Percentiles rank a stretch among this genome's conserved stretches.
Conservation (phyloP, 1,139 yeast species). For the Taiozyma onychis region DNA sequence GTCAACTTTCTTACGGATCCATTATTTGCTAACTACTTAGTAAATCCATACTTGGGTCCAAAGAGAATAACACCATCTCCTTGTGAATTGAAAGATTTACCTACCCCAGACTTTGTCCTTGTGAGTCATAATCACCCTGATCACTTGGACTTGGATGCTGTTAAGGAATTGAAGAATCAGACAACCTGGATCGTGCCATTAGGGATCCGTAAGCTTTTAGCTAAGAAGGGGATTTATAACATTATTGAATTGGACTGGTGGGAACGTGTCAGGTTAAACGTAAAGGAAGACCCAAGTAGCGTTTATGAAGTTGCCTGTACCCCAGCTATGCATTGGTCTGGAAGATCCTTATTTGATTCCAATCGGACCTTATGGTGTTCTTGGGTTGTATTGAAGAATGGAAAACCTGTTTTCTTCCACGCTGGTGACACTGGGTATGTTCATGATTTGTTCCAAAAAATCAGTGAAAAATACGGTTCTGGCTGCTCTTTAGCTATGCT, state of each 20-base stretch:
- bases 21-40: constrained; percentile 61
- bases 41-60: constrained; percentile 69
- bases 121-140: constrained; percentile 97
- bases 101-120: constrained; percentile 61
- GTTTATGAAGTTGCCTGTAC: constrained; percentile 78
- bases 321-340: constrained; percentile 99
- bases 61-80: constrained; percentile 74
- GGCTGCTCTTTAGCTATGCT: constrained; percentile 63
- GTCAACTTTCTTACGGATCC: constrained; percentile 84
- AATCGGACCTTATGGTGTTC: constrained; percentile 88
- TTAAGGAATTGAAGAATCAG: constrained; percentile 49
- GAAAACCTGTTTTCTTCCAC: constrained; percentile 71
- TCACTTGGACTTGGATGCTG: constrained; percentile 63
- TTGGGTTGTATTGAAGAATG: constrained; percentile 59
- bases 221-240: constrained; percentile 39
- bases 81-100: constrained; percentile 54
- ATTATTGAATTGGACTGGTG: constrained; percentile 88
- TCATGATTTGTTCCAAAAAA: constrained; percentile 57
- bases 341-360: constrained; percentile 70
- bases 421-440: constrained; percentile 95
- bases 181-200: constrained; percentile 77
- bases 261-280: constrained; percentile 53
- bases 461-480: constrained; percentile 59
- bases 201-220: constrained; percentile 62
- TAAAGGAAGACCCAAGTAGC: constrained; percentile 32